Evolutionary conservation across 2,329 filamentous ascomycete genomes (phyloP).

Genomic region (Diaporthe ilicicola): DNA sequence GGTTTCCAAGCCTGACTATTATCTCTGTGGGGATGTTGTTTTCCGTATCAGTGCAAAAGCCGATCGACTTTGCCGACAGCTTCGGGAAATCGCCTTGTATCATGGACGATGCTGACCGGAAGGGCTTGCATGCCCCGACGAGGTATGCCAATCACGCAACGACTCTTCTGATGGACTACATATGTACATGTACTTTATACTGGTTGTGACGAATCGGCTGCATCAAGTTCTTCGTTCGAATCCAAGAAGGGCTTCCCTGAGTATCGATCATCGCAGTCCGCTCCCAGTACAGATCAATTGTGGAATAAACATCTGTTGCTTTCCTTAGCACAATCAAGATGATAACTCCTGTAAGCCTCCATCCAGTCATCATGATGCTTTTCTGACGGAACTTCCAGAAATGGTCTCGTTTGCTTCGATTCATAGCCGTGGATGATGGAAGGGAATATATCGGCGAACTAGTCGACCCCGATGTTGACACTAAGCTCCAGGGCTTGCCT

Average conservation of each 20-base stretch:
- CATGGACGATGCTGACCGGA: not conserved
- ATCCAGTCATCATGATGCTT: not conserved
- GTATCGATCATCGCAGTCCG: not conserved
- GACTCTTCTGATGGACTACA: not conserved
- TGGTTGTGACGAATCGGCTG: not conserved
- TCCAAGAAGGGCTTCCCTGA: not conserved
- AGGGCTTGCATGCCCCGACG: not conserved
- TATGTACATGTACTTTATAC: not conserved
- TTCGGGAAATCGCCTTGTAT: not conserved
- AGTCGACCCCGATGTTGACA: not conserved
- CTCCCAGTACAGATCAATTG: not conserved
- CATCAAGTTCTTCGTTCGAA: not conserved
- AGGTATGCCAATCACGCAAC: not conserved
- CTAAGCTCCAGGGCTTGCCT: not conserved
- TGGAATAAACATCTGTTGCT: not conserved
- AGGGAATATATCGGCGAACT: constrained; percentile 23
- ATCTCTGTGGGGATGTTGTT: not conserved
- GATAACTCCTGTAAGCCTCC: not conserved
- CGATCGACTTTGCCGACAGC: not conserved
- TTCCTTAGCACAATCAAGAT: not conserved
- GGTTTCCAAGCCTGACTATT: not conserved
- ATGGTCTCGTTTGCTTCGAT: constrained; percentile 26
- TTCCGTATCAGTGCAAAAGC: not conserved
- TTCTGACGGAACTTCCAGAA: not conserved
- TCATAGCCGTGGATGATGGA: constrained; percentile 21